These are phyloP conservation scores for Phytophthora nicotianae DNA, from an alignment of 352 stramenopile genomes.

Conservation along the genomic window DNA sequence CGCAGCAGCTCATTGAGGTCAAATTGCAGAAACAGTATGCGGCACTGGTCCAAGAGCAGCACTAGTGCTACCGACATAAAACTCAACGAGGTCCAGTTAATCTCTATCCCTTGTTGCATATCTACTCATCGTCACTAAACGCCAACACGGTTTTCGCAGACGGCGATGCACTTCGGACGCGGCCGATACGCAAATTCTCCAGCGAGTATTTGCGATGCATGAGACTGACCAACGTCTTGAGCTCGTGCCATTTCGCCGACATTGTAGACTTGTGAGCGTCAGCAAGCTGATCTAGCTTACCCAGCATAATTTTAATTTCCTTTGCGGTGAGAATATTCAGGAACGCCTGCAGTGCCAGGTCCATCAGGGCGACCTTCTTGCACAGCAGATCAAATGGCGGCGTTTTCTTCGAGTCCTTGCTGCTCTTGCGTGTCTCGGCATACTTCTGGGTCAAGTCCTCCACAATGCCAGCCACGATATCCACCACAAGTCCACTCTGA, in stretches of 20 bases:
- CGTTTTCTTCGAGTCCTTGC: conserved; percentile 38
- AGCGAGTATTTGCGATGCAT: conserved; percentile 88
- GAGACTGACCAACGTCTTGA: conserved; percentile 84
- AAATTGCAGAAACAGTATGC: conserved; percentile 83
- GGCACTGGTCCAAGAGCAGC: conserved; percentile 43
- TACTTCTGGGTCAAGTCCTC: conserved; percentile 81
- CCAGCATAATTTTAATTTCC: conserved; percentile 71
- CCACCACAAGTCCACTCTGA: conserved; percentile 73
- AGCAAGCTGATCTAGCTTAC: conserved; percentile 75
- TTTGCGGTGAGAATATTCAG: conserved; percentile 74
- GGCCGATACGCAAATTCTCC: conserved; percentile 75
- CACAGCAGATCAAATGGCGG: conserved; percentile 76
- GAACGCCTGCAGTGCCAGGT: conserved; percentile 79
- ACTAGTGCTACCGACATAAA: conserved; percentile 18
- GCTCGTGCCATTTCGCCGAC: conserved; percentile 85
- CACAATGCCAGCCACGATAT: conserved; percentile 82
- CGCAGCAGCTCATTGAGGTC: conserved; percentile 76
- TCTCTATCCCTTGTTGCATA: conserved; percentile 9
- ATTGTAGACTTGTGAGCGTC: conserved; percentile 80
- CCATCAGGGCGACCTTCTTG: conserved; percentile 87
- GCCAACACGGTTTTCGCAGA: conserved; percentile 45
- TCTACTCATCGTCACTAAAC: conserved; percentile 43
- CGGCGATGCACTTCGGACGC: conserved; percentile 45
- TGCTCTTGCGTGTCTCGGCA: conserved; percentile 52
- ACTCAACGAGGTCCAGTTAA: conserved; percentile 14